Conservation (phyloP, 768 basidiomycete genomes). For the Phlegmacium glaucopus region DNA sequence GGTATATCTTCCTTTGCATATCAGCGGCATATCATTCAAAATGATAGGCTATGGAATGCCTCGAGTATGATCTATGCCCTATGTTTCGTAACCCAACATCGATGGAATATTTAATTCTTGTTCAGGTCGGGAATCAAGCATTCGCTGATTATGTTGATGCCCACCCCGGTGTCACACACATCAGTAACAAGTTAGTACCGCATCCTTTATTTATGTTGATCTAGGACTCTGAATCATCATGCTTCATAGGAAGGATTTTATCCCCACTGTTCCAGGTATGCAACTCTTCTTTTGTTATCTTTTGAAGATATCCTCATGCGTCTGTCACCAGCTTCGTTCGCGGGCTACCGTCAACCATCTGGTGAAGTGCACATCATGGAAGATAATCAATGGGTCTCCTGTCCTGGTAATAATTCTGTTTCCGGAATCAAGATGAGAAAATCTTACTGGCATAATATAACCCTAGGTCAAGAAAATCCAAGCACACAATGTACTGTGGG, state of each 20-base stretch:
- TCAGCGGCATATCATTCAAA: constrained; percentile 35
- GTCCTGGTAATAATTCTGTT: constrained; percentile 44
- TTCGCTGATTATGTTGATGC: constrained; percentile 62
- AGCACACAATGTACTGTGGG: constrained; percentile 42
- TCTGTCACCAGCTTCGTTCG: constrained; percentile 25
- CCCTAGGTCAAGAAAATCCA: constrained; percentile 55
- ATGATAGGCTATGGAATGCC: constrained; percentile 41
- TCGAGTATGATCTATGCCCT: constrained; percentile 35
- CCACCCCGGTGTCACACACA: constrained; percentile 45
- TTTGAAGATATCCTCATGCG: background rate
- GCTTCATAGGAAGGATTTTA: constrained; percentile 34
- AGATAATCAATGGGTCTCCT: constrained; percentile 47
- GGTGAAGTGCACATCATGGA: constrained; percentile 52
- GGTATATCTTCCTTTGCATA: constrained; percentile 50
- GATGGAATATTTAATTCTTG: background rate
- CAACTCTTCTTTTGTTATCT: background rate
- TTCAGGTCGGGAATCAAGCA: constrained; percentile 54
- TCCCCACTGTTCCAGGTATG: constrained; percentile 39
- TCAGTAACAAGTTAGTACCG: constrained; percentile 51
- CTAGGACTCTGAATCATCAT: background rate
- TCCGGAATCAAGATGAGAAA: background rate
- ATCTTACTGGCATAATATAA: background rate
- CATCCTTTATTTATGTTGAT: no score
- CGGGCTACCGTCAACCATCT: constrained; percentile 43
- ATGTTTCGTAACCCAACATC: constrained; percentile 18